A percentile compares a stretch with the other conserved stretches of the same genome.
phyloP scores from a whole-genome alignment of 805 yeast genomes.

The Priceomyces melissophilus region DNA sequence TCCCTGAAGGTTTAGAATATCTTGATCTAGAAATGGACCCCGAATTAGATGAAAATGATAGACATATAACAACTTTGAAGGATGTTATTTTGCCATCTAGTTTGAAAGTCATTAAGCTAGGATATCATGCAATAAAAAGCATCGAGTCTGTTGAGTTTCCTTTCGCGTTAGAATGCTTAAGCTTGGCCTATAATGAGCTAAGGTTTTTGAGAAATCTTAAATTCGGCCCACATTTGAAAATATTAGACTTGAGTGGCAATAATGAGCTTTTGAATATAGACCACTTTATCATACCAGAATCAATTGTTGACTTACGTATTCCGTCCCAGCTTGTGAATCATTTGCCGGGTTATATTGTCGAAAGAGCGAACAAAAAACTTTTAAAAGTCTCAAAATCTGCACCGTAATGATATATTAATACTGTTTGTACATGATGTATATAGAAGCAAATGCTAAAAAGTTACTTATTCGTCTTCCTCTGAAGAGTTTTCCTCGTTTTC shows the following conservation, averaged over 20 bases:
- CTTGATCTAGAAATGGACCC: conserved; percentile 43
- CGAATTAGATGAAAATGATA: conserved; percentile 37
- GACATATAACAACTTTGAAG: conserved; percentile 37
- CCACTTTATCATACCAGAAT: conserved; percentile 34
- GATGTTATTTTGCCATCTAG: conserved; percentile 38
- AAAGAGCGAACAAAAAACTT: conserved; percentile 36
- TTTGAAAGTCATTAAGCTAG: conserved; percentile 33
- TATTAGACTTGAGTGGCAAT: conserved; percentile 40
- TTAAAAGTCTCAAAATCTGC: conserved; percentile 28
- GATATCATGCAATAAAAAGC: conserved; percentile 37
- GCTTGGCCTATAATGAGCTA: conserved; percentile 38
- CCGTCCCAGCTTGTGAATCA: conserved; percentile 32
- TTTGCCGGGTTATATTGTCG: conserved; percentile 35
- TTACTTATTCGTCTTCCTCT: conserved; percentile 65
- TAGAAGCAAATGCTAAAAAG: conserved; percentile 1
- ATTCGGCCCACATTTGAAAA: conserved; percentile 31
- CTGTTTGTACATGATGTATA: conserved; percentile 1
- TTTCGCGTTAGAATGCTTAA: conserved; percentile 23
- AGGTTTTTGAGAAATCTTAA: conserved; percentile 33
- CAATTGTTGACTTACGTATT: conserved; percentile 33
- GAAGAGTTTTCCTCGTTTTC: conserved; percentile 86
- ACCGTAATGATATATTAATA: conserved; percentile 13
- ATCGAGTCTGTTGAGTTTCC: conserved; percentile 42
- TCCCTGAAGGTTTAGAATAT: conserved; percentile 36
- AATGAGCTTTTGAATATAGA: conserved; percentile 37